phyloP scores from a whole-genome alignment of 2,329 filamentous ascomycete genomes.

The Clathrospora elynae region DNA sequence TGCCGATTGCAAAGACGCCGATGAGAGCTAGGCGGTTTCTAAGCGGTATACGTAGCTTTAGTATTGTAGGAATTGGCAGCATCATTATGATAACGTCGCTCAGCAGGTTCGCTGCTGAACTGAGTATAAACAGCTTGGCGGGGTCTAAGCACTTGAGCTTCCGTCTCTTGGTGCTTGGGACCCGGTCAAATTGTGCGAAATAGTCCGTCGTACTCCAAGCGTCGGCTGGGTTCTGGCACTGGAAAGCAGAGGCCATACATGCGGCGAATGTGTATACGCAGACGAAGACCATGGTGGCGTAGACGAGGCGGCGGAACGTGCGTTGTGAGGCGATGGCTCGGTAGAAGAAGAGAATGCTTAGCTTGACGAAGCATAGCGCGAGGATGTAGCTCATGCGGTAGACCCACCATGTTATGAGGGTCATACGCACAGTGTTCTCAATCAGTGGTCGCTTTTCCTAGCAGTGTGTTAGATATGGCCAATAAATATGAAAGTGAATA shows the following conservation, averaged over 20 bases:
- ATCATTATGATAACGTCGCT: slow-evolving; percentile 53
- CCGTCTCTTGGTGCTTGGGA: slow-evolving; percentile 23
- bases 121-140: slow-evolving; percentile 41
- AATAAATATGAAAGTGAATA: not conserved
- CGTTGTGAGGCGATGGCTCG: slow-evolving; percentile 42
- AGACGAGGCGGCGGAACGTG: slow-evolving; percentile 38
- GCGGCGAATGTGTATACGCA: slow-evolving; percentile 37
- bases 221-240: slow-evolving; percentile 41
- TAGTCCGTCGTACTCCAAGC: slow-evolving; percentile 36
- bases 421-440: slow-evolving; percentile 29
- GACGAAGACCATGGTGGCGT: slow-evolving; percentile 39
- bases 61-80: slow-evolving; percentile 54
- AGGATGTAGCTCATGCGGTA: slow-evolving; percentile 42
- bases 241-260: slow-evolving; percentile 38
- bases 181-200: slow-evolving; percentile 39
- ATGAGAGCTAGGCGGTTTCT: slow-evolving; percentile 59
- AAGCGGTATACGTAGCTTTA: slow-evolving; percentile 54
- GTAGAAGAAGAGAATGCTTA: slow-evolving; percentile 45
- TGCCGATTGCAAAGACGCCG: slow-evolving; percentile 44
- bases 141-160: slow-evolving; percentile 41
- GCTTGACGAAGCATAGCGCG: slow-evolving; percentile 41
- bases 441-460: slow-evolving; percentile 40
- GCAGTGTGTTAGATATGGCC: slow-evolving; percentile 8
- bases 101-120: slow-evolving; percentile 49
- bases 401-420: slow-evolving; percentile 43